Base-by-base conservation (phyloP, 1,139 yeast species). In the Nakaseomyces sp. region DNA sequence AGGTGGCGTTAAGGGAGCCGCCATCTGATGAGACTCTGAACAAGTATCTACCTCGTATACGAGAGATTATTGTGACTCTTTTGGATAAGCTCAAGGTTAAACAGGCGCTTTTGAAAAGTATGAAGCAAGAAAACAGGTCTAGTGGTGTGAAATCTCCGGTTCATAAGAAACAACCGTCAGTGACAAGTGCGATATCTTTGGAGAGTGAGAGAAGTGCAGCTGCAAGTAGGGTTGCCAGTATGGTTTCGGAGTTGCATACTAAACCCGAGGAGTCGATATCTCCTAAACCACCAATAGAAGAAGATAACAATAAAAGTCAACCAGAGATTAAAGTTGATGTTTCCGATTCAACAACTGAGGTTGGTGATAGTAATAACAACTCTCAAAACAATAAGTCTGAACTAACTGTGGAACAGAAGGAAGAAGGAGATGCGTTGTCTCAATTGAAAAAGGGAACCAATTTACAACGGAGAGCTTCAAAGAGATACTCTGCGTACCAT, bases 401-500 rank as follows among this genome's bases (percentile, higher is more conserved):
- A 8, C 7, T 1, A 42, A 40, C 15, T 25, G 29, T 18, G 24
- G 24, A 32, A 19, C 17, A 37, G 44, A 15, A 53, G 50, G 82
- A 79, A 52, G 51, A 51, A 13, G 43, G 44, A 12, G 51, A 52
- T 31, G 88, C 95, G 0, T 67, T 88, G 22, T 71, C 79, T 0
- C 87, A 85, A 52, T 69, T 89, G 17, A 95, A 88, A 55, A 78
- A 81, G 40, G 86, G 89, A 1, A 85, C 83, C 46, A 82, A 84
- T 1, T 66, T 91, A 38, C 95, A 84, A 65, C 73, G 98, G 51
- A 74, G 96, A 48, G 98, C 98, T 0, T 88, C 96, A 4, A 63
- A 63, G 44, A 69, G 98, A 47, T 91, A 83, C 58, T 86, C 96
- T 20, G 96, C 96, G 0, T 91, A 88, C 51, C 97, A 91, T 58